Evolutionary conservation across 2,329 filamentous ascomycete genomes (phyloP).

Genomic region (Sclerotinia sclerotiorum): DNA sequence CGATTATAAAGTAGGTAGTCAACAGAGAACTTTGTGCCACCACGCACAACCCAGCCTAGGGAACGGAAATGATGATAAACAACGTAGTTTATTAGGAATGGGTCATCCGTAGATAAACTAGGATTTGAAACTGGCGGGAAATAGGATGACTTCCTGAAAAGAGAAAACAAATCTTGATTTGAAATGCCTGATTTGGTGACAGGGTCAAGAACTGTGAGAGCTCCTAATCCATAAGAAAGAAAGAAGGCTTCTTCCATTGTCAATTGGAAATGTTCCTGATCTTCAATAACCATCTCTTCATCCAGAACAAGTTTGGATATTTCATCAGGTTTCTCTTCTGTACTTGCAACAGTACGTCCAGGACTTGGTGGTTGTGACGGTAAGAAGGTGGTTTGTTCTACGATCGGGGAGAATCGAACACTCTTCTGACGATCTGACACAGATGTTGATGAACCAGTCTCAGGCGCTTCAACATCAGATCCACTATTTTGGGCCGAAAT

Average conservation of each 20-base stretch:
- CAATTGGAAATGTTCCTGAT: constrained; percentile 87
- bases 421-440: constrained; percentile 56
- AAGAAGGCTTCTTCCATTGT: constrained; percentile 92
- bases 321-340: constrained; percentile 19
- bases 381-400: constrained; percentile 64
- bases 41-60: constrained; percentile 88
- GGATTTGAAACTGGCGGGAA: constrained; percentile 56
- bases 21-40: constrained; percentile 90
- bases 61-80: constrained; percentile 97
- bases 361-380: constrained; percentile 45
- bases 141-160: constrained; percentile 59
- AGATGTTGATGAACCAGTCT: constrained; percentile 23
- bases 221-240: constrained; percentile 76
- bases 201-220: constrained; percentile 61
- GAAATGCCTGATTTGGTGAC: constrained; percentile 40
- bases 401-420: constrained; percentile 67
- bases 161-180: constrained; percentile 15
- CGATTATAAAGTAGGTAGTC: constrained; percentile 94
- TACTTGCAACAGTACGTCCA: constrained; percentile 25
- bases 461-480: constrained; percentile 25
- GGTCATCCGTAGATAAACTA: constrained; percentile 68
- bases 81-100: constrained; percentile 81
- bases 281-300: constrained; percentile 42
- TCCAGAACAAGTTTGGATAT: constrained; percentile 14
- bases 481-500: constrained; percentile 22